A percentile compares a stretch with the other conserved stretches of the same genome.
Evolutionary conservation across 2,329 filamentous ascomycete genomes (phyloP).

Genomic region (Periconia macrospinosa): DNA sequence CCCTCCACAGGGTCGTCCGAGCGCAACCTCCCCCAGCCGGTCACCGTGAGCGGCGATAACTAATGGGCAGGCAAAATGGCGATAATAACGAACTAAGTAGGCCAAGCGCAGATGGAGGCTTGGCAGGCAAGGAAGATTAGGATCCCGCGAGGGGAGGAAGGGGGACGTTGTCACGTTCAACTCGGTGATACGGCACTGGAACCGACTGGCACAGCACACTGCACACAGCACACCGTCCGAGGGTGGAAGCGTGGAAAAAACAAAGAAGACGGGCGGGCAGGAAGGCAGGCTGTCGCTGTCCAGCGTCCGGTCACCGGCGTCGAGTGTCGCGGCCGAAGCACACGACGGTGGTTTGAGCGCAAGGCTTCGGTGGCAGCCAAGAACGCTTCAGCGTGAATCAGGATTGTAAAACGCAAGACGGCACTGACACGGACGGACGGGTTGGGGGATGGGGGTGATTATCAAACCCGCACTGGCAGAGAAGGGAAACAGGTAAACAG

Average conservation of each 20-base stretch:
- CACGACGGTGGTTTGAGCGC: conserved; percentile 12
- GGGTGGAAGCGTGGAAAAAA: too few relatives aligned
- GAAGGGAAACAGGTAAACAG: neutral
- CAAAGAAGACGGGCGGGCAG: too few relatives aligned
- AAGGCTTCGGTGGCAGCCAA: conserved; percentile 9
- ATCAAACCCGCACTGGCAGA: neutral
- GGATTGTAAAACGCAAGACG: neutral
- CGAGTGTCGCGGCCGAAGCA: neutral
- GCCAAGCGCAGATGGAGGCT: too few relatives aligned
- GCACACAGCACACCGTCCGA: too few relatives aligned
- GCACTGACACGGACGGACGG: neutral
- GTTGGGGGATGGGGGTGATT: neutral
- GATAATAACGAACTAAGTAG: too few relatives aligned
- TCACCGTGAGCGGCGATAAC: neutral
- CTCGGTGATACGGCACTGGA: too few relatives aligned
- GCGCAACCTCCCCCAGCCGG: conserved; percentile 8
- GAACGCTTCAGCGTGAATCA: conserved; percentile 1
- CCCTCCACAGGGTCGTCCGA: neutral
- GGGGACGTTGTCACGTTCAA: too few relatives aligned
- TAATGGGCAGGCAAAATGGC: too few relatives aligned
- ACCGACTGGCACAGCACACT: too few relatives aligned
- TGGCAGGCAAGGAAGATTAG: too few relatives aligned
- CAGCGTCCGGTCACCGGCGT: neutral
- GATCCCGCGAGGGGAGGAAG: too few relatives aligned
- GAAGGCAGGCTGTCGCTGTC: too few relatives aligned